phyloP scores from a whole-genome alignment of 2,329 filamentous ascomycete genomes.

The Curvularia sp. region DNA sequence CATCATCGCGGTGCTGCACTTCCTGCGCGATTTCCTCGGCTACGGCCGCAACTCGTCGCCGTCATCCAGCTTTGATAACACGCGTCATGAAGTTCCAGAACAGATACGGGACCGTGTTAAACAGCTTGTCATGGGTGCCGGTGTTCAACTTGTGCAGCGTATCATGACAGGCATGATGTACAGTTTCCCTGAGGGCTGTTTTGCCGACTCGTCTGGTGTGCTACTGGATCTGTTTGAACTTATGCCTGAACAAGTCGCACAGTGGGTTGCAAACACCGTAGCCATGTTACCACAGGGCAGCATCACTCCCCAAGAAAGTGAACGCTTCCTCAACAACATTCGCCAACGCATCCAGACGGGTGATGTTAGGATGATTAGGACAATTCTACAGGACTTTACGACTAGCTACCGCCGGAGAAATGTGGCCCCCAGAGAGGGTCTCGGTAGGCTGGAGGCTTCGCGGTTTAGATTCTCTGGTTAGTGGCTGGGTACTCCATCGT shows the following conservation, averaged over 20 bases:
- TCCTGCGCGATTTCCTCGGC: slow-evolving; percentile 85
- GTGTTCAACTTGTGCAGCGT: slow-evolving; percentile 82
- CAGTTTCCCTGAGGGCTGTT: slow-evolving; percentile 93
- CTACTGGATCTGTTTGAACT: slow-evolving; percentile 88
- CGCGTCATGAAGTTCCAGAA: slow-evolving; percentile 66
- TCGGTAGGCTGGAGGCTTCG: slow-evolving; percentile 84
- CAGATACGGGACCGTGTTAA: slow-evolving; percentile 78
- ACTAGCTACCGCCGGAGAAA: slow-evolving; percentile 92
- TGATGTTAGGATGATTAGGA: slow-evolving; percentile 80
- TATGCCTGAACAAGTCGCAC: slow-evolving; percentile 77
- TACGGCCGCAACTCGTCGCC: slow-evolving; percentile 79
- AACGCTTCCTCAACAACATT: slow-evolving; percentile 81
- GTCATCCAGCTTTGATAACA: slow-evolving; percentile 66
- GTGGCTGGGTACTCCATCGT: slow-evolving; percentile 20
- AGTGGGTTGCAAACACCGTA: slow-evolving; percentile 85
- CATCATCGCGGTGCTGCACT: slow-evolving; percentile 89
- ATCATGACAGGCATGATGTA: slow-evolving; percentile 99
- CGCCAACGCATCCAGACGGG: slow-evolving; percentile 74
- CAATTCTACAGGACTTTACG: slow-evolving; percentile 92
- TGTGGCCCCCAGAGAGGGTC: slow-evolving; percentile 89
- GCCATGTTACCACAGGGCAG: slow-evolving; percentile 78
- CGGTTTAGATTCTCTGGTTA: slow-evolving; percentile 76
- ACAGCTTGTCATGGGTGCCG: slow-evolving; percentile 72
- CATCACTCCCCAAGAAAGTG: slow-evolving; percentile 78
- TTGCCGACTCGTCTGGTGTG: slow-evolving; percentile 93